These are phyloP conservation scores for Lithohypha guttulata DNA, from an alignment of 2,329 filamentous ascomycete species.

Conservation along the genomic window DNA sequence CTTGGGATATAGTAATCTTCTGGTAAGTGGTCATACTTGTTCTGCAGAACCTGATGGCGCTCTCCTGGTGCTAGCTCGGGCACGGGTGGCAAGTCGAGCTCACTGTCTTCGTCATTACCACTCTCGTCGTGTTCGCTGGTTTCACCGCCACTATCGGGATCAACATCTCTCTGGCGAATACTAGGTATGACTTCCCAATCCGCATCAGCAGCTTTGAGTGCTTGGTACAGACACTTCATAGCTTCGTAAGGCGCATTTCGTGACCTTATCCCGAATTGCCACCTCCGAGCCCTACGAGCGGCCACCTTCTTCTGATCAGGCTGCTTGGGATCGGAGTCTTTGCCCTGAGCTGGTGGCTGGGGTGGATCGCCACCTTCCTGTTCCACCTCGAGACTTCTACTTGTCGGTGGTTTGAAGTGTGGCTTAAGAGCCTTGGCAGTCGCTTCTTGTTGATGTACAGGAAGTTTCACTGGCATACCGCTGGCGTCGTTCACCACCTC, in stretches of 20 bases:
- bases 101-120: conserved; percentile 19
- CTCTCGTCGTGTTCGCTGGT: conserved; percentile 12
- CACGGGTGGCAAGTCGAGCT: conserved; percentile 21
- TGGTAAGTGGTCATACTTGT: conserved; percentile 34
- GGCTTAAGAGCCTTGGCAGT: conserved; percentile 73
- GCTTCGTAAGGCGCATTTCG: conserved; percentile 91
- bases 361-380: conserved; percentile 45
- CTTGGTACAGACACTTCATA: conserved; percentile 89
- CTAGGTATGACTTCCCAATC: conserved; percentile 60
- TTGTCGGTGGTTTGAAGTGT: conserved; percentile 62
- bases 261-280: conserved; percentile 96
- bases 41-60: conserved; percentile 30
- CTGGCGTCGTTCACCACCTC: conserved; percentile 21
- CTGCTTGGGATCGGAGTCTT: conserved; percentile 38
- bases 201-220: conserved; percentile 74
- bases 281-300: conserved; percentile 63
- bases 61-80: conserved; percentile 26
- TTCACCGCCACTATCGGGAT: conserved; percentile 16
- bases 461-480: conserved; percentile 23
- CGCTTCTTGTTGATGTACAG: conserved; percentile 65
- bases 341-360: conserved; percentile 44
- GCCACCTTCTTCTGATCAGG: conserved; percentile 35
- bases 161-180: conserved; percentile 11
- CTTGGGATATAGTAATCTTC: conserved; percentile 73
- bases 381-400: conserved; percentile 51